Conservation (phyloP, 805 yeast species). For the Candida piceae region DNA sequence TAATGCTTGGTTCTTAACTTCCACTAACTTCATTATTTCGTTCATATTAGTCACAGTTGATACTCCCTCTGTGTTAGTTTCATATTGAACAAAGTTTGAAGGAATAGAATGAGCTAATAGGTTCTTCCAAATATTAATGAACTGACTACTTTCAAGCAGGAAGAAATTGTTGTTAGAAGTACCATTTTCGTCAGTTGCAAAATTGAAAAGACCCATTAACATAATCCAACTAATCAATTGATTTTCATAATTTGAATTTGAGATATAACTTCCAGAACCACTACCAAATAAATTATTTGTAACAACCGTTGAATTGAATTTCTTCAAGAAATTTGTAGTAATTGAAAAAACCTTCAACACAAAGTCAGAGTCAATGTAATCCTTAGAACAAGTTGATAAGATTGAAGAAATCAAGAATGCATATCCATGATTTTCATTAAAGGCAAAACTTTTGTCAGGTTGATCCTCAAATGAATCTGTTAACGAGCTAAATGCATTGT, state of each 20-base stretch:
- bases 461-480: slow-evolving; percentile 31
- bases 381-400: slow-evolving; percentile 26
- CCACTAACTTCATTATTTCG: slow-evolving; percentile 35
- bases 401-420: slow-evolving; percentile 30
- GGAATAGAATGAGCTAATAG: slow-evolving; percentile 47
- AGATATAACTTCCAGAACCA: slow-evolving; percentile 24
- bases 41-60: slow-evolving; percentile 30
- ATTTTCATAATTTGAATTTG: slow-evolving; percentile 30
- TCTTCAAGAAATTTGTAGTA: slow-evolving; percentile 26
- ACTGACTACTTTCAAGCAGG: slow-evolving; percentile 50
- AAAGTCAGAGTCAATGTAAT: slow-evolving; percentile 28
- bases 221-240: slow-evolving; percentile 56
- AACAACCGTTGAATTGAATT: slow-evolving; percentile 32
- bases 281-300: slow-evolving; percentile 29
- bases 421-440: slow-evolving; percentile 28
- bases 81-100: slow-evolving; percentile 31
- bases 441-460: slow-evolving; percentile 15
- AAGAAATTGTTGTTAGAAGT: slow-evolving; percentile 44
- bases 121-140: slow-evolving; percentile 60
- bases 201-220: slow-evolving; percentile 58
- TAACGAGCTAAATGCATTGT: slow-evolving; percentile 32
- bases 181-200: slow-evolving; percentile 28
- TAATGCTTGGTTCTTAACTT: slow-evolving; percentile 54
- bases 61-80: slow-evolving; percentile 25
- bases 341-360: slow-evolving; percentile 27